These are phyloP conservation scores for Capronia americana DNA, from an alignment of 2,329 filamentous ascomycete genomes.

Conservation along the genomic window DNA sequence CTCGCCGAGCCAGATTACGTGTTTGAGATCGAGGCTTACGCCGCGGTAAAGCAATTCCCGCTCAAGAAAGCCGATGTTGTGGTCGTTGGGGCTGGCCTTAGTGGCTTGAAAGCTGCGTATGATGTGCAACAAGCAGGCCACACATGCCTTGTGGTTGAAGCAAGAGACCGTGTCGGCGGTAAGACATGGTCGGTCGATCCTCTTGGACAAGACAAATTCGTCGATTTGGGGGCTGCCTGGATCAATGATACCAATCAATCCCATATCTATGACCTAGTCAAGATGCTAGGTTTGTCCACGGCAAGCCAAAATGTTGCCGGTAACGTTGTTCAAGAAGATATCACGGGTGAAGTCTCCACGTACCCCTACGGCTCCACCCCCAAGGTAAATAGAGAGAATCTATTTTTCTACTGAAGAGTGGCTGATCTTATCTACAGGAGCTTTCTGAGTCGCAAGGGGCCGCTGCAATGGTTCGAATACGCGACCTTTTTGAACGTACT, in stretches of 20 bases:
- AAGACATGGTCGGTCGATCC: too few relatives aligned
- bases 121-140: too few relatives aligned
- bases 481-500: too few relatives aligned
- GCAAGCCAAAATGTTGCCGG: slow-evolving; percentile 52
- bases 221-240: slow-evolving; percentile 65
- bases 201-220: neutral
- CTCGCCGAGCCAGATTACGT: slow-evolving; percentile 49
- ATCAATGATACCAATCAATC: slow-evolving; percentile 63
- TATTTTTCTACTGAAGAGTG: too few relatives aligned
- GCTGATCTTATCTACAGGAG: too few relatives aligned
- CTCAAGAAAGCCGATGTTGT: slow-evolving; percentile 48
- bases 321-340: neutral
- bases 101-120: too few relatives aligned
- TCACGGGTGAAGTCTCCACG: neutral
- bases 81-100: too few relatives aligned
- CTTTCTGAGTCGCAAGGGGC: too few relatives aligned
- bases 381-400: too few relatives aligned
- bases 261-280: slow-evolving; percentile 47
- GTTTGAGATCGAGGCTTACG: slow-evolving; percentile 54
- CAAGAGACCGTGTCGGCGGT: too few relatives aligned
- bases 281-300: slow-evolving; percentile 49
- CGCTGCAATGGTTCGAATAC: too few relatives aligned
- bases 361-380: neutral
- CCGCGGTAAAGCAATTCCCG: slow-evolving; percentile 51
- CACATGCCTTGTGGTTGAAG: too few relatives aligned